phyloP scores from a whole-genome alignment of 257 asterid genomes.

The Lycium ferocissimum region DNA sequence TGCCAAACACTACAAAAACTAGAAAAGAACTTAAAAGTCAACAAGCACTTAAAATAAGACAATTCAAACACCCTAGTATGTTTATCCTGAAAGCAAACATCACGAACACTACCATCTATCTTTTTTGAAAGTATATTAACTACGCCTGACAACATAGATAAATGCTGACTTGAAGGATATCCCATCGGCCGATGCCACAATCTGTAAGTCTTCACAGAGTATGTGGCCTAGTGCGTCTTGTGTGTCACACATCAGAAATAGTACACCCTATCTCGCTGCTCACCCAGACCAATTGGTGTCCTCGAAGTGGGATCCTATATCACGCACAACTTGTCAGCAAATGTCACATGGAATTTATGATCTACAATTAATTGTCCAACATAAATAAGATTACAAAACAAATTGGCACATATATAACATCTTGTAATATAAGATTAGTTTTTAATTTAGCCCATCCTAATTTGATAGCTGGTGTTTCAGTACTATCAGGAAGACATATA shows the following conservation, averaged over 20 bases:
- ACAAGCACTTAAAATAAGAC: too few relatives aligned
- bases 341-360: not conserved
- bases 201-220: too few relatives aligned
- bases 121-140: too few relatives aligned
- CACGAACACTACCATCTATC: too few relatives aligned
- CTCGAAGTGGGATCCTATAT: not conserved
- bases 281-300: not conserved
- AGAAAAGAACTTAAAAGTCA: too few relatives aligned
- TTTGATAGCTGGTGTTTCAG: too few relatives aligned
- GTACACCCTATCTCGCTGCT: not conserved
- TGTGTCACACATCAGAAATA: not conserved
- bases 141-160: not conserved
- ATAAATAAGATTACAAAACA: not conserved
- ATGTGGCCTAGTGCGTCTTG: not conserved
- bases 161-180: not conserved
- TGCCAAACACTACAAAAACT: too few relatives aligned
- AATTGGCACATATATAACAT: constrained; percentile 18
- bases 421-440: not conserved
- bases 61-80: not conserved
- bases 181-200: not conserved
- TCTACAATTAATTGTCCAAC: not conserved
- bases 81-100: not conserved
- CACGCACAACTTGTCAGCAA: not conserved
- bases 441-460: too few relatives aligned
- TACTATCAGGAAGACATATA: not conserved